Percentiles rank a stretch among this genome's conserved stretches.
phyloP scores from a whole-genome alignment of 2,329 filamentous ascomycete genomes.

The Cladosporium sp. region DNA sequence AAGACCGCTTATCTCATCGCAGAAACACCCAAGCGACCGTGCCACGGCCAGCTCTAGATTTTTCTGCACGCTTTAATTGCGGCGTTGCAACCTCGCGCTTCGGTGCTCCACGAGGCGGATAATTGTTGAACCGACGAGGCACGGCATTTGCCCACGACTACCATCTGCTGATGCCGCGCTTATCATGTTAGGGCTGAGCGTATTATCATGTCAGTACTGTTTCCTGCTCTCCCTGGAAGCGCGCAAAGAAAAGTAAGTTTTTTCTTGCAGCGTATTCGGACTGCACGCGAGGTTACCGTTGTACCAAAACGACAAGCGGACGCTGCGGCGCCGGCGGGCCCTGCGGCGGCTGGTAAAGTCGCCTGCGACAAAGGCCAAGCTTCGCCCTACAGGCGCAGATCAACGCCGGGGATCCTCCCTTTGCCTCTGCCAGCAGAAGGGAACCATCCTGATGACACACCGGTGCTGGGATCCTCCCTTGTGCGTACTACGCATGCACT shows the following conservation, averaged over 20 bases:
- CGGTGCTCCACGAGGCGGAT: neutral
- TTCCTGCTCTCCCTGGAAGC: neutral
- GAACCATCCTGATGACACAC: neutral
- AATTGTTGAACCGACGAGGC: neutral
- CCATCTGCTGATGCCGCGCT: neutral
- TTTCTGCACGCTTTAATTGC: neutral
- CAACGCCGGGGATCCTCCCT: neutral
- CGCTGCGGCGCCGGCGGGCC: slow-evolving; percentile 6
- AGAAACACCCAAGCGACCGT: neutral
- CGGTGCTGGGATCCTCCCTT: neutral
- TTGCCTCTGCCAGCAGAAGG: neutral
- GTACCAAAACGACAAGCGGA: neutral
- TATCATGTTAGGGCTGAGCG: neutral
- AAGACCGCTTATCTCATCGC: neutral
- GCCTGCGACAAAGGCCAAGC: slow-evolving; percentile 3
- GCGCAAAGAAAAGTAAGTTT: neutral
- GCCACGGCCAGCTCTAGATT: neutral
- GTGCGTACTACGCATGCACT: neutral
- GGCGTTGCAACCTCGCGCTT: neutral
- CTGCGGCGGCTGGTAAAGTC: slow-evolving; percentile 7
- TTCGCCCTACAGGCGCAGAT: slow-evolving; percentile 9
- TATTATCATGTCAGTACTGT: neutral
- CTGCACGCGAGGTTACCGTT: neutral
- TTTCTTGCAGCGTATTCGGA: neutral
- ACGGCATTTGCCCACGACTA: neutral